phyloP scores from a whole-genome alignment of 177 flowering plant species.

The Vitis hybrid region DNA sequence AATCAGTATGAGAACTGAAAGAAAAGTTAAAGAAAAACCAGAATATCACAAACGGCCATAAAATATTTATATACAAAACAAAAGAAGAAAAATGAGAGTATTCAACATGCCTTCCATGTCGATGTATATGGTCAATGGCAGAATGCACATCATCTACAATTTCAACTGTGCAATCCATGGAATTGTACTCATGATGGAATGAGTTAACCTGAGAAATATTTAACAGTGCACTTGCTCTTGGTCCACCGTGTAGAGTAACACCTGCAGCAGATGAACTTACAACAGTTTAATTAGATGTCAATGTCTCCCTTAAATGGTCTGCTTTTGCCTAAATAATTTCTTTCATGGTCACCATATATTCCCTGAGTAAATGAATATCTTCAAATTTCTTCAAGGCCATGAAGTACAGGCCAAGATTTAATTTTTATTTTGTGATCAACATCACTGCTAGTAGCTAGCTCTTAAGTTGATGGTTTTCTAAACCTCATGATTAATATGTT shows the following conservation, averaged over 20 bases:
- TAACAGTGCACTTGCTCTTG: slow-evolving; percentile 59
- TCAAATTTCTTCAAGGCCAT: too few relatives aligned
- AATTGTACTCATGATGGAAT: slow-evolving; percentile 86
- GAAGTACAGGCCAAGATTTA: too few relatives aligned
- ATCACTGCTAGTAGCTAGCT: too few relatives aligned
- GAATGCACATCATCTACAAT: slow-evolving; percentile 83
- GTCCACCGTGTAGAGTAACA: slow-evolving; percentile 83
- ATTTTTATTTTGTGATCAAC: too few relatives aligned
- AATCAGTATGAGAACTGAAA: slow-evolving; percentile 93
- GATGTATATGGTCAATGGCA: slow-evolving; percentile 92
- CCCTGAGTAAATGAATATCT: too few relatives aligned
- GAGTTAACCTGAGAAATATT: slow-evolving; percentile 57
- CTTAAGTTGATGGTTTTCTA: too few relatives aligned
- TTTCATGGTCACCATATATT: too few relatives aligned
- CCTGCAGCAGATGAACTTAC: slow-evolving; percentile 45
- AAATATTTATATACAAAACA: too few relatives aligned
- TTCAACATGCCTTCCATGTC: slow-evolving; percentile 76
- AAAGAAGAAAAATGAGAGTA: not conserved
- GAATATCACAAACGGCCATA: not conserved
- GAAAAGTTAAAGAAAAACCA: not conserved
- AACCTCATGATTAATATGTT: too few relatives aligned
- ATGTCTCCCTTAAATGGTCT: too few relatives aligned
- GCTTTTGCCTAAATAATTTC: too few relatives aligned
- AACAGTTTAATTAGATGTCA: too few relatives aligned
- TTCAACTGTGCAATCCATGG: slow-evolving; percentile 88